phyloP scores from a whole-genome alignment of 2,329 filamentous ascomycete genomes.

The Ceratocystis colombiana region DNA sequence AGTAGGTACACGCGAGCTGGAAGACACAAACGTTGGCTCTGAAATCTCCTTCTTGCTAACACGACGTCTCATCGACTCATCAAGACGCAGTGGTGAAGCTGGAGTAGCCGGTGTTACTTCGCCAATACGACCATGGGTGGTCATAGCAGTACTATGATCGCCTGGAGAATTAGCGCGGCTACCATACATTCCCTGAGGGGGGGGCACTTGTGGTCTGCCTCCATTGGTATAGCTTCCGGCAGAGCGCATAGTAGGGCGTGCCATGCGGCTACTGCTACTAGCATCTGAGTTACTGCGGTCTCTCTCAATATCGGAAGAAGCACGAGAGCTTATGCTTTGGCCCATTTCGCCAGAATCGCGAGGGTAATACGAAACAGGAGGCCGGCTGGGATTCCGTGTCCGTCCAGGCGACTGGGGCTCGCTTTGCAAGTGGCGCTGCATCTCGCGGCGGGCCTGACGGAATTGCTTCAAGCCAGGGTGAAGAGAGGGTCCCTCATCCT shows the following conservation, averaged over 20 bases:
- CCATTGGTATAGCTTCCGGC: slow-evolving; percentile 16
- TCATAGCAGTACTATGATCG: slow-evolving; percentile 9
- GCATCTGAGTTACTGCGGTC: slow-evolving; percentile 48
- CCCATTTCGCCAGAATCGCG: slow-evolving; percentile 28
- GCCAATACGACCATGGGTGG: slow-evolving; percentile 28
- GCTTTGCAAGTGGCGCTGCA: slow-evolving; percentile 42
- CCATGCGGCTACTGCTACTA: slow-evolving; percentile 37
- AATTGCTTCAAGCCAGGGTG: slow-evolving; percentile 48
- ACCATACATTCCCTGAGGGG: slow-evolving; percentile 22
- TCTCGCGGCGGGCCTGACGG: slow-evolving; percentile 46
- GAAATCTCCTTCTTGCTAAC: slow-evolving; percentile 42
- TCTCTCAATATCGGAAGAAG: slow-evolving; percentile 35
- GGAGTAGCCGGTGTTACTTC: slow-evolving; percentile 5
- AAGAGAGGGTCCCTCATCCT: slow-evolving; percentile 35
- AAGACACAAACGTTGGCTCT: slow-evolving; percentile 41
- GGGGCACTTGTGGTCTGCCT: slow-evolving; percentile 6
- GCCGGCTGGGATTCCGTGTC: slow-evolving; percentile 39
- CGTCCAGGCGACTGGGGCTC: slow-evolving; percentile 42
- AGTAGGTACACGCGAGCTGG: slow-evolving; percentile 39
- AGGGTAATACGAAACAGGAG: slow-evolving; percentile 38
- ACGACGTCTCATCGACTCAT: slow-evolving; percentile 36
- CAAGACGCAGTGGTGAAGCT: slow-evolving; percentile 30
- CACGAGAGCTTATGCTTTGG: slow-evolving; percentile 27
- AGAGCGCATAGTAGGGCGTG: slow-evolving; percentile 20
- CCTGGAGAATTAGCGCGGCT: slow-evolving; percentile 22